Base-by-base conservation (phyloP, 2,329 filamentous ascomycete genomes). In the Talaromyces sp. region DNA sequence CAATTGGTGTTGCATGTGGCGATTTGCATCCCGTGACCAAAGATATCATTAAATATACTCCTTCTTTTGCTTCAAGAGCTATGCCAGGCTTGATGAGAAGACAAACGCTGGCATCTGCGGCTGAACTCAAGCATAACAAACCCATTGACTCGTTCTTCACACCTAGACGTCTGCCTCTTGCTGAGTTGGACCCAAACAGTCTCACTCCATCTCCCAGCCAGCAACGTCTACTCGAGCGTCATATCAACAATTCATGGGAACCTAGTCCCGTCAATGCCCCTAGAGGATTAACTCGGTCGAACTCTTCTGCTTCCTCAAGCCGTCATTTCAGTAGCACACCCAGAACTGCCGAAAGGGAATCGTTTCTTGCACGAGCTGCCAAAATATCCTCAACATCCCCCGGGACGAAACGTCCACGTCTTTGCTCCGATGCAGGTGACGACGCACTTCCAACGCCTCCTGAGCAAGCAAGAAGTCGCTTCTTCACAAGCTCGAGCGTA, bases 11-110 rank as follows among this genome's bases (percentile, higher is more conserved):
- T 59, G 91, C 94, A 22, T 77, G 71, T 37, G 94, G 94, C 36
- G 89, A 96, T 64, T 74, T 97, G 46, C 88, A 97, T 70, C 94
- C 94, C 1, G 94, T 93, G 64, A 95, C 91, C 1, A 97, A 97
- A 73, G 71, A 86, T 60, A 81, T 80, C 2, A 80, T 86, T 50
- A 62, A 69, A 22, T 59, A 81, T 11, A 72, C 73, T 53, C 69
- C 69, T 2, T 59, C 64, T 54, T 64, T 64, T 58, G 63, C 67
- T 54, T 63, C 66, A 55, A 74, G 72, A 60, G 62, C 70, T 39
- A 67, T 69, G 46, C 64, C 73, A 46, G 67, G 68, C 28, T 65
- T 74, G 33, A 70, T 62, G 65, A 71, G 66, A 64, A 75, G 68
- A 64, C 73, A 75, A 46, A 77, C 75, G 1, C 63, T 76, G 17